Base-by-base conservation (phyloP, 2,329 filamentous ascomycete species). In the Hypoxylon sp. region DNA sequence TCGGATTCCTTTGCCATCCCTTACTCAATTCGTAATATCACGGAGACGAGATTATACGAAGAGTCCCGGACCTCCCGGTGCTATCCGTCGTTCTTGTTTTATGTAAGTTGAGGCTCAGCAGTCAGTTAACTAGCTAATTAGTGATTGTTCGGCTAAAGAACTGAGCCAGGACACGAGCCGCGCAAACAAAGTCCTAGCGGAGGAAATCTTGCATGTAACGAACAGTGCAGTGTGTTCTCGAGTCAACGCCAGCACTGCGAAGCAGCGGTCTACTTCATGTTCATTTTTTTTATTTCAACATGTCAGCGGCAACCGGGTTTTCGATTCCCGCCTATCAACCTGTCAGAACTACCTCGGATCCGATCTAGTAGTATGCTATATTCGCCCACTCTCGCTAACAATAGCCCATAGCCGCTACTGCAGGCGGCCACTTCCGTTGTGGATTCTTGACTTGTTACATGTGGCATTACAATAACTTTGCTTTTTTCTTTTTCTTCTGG, bases 341-440 rank as follows among this genome's bases (percentile, higher is more conserved):
- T 26, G 29, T 23, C n/a, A 30, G 12, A 31, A 17, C n/a, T n/a
- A n/a, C n/a, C n/a, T 19, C 32, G n/a, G 9, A 29, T 31, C 13
- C 17, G 31, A 32, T 44, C 21, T n/a, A n/a, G n/a, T n/a, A n/a
- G n/a, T n/a, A n/a, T n/a, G n/a, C n/a, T n/a, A n/a, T n/a, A n/a
- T n/a, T n/a, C n/a, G n/a, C n/a, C 9, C 6, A 9, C 21, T 25
- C 21, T 25, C 21, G 6, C 21, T 25, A 25, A 6, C 21, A 25
- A 9, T 25, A 6, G 21, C 21, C 21, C 21, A 9, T 43, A 40
- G 30, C 17, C 26, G 20, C 41, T 43, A 43, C 31, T 43, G 19
- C 37, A 42, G 34, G 20, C 38, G 32, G 37, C 7, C 31, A 26
- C 27, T 35, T 40, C 44, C 50, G 40, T 23, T 35, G 50, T 40